Conservation (phyloP, 139 green algal genomes). For the Chara braunii region DNA sequence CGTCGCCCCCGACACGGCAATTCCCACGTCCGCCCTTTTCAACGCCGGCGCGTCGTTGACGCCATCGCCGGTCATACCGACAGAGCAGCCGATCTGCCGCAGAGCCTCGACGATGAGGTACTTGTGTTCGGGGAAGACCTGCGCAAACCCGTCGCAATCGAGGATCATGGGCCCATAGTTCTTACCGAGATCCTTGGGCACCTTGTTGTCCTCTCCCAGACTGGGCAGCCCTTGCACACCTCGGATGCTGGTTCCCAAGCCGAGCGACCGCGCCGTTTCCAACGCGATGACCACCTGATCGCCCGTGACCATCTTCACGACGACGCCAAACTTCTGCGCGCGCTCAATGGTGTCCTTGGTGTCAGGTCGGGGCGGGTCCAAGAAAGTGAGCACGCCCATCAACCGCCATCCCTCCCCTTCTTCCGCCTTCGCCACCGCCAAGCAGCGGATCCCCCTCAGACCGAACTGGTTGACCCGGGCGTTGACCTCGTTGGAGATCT, state of each 20-base stretch:
- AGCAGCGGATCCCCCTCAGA: conserved; percentile 61
- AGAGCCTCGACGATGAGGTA: conserved; percentile 72
- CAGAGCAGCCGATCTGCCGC: conserved; percentile 38
- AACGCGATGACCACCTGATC: conserved; percentile 78
- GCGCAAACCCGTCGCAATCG: conserved; percentile 63
- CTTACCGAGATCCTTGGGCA: conserved; percentile 44
- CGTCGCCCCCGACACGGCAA: conserved; percentile 70
- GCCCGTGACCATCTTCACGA: conserved; percentile 35
- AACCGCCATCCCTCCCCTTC: conserved; percentile 43
- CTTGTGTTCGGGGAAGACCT: conserved; percentile 71
- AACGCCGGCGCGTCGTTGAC: conserved; percentile 84
- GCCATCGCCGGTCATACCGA: conserved; percentile 81
- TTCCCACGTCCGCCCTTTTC: conserved; percentile 75
- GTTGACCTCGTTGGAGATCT: conserved; percentile 41
- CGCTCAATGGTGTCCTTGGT: conserved; percentile 71
- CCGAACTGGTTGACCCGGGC: conserved; percentile 55
- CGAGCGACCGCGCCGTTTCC: conserved; percentile 68
- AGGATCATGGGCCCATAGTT: conserved; percentile 53
- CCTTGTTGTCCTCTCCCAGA: not conserved
- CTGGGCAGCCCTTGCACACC: conserved; percentile 4
- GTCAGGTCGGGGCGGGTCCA: conserved; percentile 73
- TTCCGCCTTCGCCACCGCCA: conserved; percentile 51
- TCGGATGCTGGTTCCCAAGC: conserved; percentile 70
- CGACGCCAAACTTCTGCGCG: conserved; percentile 63
- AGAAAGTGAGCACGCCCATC: conserved; percentile 70